These are phyloP conservation scores for Globisporangium parvum DNA, from an alignment of 352 stramenopile species.

Conservation along the genomic window DNA sequence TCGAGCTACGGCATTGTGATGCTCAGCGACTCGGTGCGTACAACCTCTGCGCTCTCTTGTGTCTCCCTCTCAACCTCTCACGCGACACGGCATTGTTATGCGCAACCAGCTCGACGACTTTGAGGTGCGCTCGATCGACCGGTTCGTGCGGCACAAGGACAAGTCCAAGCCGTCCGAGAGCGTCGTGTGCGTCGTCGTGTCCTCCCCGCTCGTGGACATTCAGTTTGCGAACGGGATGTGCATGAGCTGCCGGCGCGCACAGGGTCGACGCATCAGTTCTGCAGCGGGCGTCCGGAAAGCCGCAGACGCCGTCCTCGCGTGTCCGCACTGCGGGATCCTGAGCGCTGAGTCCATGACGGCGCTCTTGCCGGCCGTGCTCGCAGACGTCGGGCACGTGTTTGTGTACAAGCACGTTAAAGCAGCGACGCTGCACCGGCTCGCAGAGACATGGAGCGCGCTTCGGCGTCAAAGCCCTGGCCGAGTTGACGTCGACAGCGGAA, in stretches of 20 bases:
- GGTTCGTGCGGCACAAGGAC: slow-evolving; percentile 37
- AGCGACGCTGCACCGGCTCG: slow-evolving; percentile 22
- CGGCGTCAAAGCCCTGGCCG: background rate
- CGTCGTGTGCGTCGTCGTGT: slow-evolving; percentile 52
- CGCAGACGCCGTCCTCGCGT: slow-evolving; percentile 24
- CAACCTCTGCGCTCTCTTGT: background rate
- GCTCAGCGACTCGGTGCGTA: slow-evolving; percentile 46
- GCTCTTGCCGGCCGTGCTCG: slow-evolving; percentile 6
- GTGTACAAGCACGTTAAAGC: slow-evolving; percentile 22
- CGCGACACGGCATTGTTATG: background rate
- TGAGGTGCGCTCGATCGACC: slow-evolving; percentile 45
- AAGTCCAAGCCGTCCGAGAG: slow-evolving; percentile 15
- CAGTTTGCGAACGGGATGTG: slow-evolving; percentile 51
- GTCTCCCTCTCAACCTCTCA: background rate
- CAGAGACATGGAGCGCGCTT: slow-evolving; percentile 12
- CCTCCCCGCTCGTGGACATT: slow-evolving; percentile 24
- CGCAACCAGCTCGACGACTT: slow-evolving; percentile 32
- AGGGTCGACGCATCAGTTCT: slow-evolving; percentile 42
- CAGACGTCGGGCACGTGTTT: slow-evolving; percentile 9
- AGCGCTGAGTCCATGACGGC: slow-evolving; percentile 1
- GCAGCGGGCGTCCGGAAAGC: slow-evolving; percentile 14
- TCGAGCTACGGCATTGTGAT: slow-evolving; percentile 47
- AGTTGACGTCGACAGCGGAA: background rate
- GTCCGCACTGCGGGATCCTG: slow-evolving; percentile 54
- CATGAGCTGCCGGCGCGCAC: slow-evolving; percentile 30